These are phyloP conservation scores for Citrus cavaleriei DNA, from an alignment of 345 rosid species.

Conservation along the genomic window DNA sequence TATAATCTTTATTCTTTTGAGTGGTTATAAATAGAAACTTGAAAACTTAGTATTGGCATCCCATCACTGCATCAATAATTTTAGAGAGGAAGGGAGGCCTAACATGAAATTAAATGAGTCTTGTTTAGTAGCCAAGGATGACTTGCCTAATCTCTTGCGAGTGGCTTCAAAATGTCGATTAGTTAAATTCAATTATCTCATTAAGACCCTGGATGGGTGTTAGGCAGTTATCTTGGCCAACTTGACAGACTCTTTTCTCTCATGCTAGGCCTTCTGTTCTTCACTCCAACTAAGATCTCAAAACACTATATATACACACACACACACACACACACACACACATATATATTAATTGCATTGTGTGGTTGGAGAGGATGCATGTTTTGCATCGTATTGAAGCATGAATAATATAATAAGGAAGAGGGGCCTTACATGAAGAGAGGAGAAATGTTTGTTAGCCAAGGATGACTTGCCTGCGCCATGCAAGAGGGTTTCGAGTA, in stretches of 20 bases:
- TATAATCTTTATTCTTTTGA: no score
- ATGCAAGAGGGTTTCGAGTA: background rate
- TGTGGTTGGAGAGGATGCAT: no score
- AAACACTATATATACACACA: no score
- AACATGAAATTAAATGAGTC: slow-evolving; percentile 38
- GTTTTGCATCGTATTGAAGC: no score
- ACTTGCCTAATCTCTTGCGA: slow-evolving; percentile 23
- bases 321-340: no score
- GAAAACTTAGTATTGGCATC: background rate
- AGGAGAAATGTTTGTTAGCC: background rate
- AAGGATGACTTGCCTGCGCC: background rate
- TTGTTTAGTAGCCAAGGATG: slow-evolving; percentile 35
- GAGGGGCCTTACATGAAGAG: background rate
- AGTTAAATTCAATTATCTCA: background rate
- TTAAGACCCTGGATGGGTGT: background rate
- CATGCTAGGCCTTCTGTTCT: slow-evolving; percentile 43
- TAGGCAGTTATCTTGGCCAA: slow-evolving; percentile 45
- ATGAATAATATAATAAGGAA: background rate
- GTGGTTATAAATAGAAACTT: background rate
- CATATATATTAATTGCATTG: no score
- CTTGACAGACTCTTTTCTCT: slow-evolving; percentile 27
- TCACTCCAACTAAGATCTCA: background rate
- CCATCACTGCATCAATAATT: background rate
- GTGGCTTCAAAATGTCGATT: background rate
- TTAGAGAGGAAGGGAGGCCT: slow-evolving; percentile 25